Percentiles rank a stretch among this genome's conserved stretches.
These are phyloP conservation scores for Laburnicola sp. DNA, from an alignment of 2,329 filamentous ascomycete species.

Conservation along the genomic window DNA sequence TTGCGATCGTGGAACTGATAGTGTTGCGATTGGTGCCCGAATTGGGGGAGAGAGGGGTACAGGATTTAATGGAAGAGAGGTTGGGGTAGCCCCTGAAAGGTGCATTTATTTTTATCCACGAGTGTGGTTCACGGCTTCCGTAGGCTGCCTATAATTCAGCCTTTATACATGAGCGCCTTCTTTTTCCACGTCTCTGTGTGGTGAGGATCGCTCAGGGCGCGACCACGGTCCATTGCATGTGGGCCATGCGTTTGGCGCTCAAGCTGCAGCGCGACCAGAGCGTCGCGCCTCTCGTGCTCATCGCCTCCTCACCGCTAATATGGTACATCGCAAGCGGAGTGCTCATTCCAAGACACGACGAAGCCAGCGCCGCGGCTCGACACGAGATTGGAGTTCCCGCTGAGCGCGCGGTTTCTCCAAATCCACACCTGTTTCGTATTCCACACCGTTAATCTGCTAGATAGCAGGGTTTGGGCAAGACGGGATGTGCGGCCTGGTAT, in stretches of 20 bases:
- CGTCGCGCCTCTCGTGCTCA: constrained; percentile 14
- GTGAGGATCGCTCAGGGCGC: constrained; percentile 1
- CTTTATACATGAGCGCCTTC: constrained; percentile 6
- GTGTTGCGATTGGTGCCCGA: constrained; percentile 85
- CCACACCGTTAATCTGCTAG: constrained; percentile 8
- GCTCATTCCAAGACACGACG: constrained; percentile 1
- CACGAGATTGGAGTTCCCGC: constrained; percentile 1
- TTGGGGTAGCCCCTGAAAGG: constrained; percentile 48
- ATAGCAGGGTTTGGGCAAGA: constrained; percentile 16
- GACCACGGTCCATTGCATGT: neutral
- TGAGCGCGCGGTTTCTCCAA: neutral
- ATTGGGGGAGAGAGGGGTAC: constrained; percentile 69
- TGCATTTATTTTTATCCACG: constrained; percentile 11
- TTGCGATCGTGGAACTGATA: constrained; percentile 77
- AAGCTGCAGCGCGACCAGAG: constrained; percentile 18
- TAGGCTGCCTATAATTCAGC: constrained; percentile 10
- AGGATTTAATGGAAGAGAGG: constrained; percentile 74
- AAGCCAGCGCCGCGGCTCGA: neutral
- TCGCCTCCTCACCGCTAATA: constrained; percentile 26
- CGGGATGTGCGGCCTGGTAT: constrained; percentile 9
- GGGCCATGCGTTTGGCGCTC: neutral
- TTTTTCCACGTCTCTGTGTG: neutral
- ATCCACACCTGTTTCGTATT: constrained; percentile 1
- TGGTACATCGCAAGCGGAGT: constrained; percentile 15
- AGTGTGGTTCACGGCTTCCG: constrained; percentile 11